A percentile compares a stretch with the other conserved stretches of the same genome.
Conservation (phyloP, 305 asterid species). For the Coffea humblotiana region DNA sequence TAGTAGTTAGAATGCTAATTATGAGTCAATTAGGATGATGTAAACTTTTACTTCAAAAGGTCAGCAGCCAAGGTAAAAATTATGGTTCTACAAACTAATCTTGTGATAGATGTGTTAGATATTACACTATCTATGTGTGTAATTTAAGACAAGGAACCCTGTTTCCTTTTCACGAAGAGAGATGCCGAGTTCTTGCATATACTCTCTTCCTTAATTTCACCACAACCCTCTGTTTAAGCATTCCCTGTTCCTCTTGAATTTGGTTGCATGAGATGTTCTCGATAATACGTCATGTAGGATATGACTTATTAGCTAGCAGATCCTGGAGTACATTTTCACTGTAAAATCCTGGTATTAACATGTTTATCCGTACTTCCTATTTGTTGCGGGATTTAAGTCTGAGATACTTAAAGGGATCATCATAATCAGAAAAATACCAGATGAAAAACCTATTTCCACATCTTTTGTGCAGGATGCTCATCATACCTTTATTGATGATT, state of each 20-base stretch:
- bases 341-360: neutral
- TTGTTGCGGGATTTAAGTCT: neutral
- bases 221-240: neutral
- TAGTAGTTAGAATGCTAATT: neutral
- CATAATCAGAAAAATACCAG: neutral
- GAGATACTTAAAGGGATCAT: too few relatives aligned
- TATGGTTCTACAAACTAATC: neutral
- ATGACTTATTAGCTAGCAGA: neutral
- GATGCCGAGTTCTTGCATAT: too few relatives aligned
- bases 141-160: neutral
- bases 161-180: neutral
- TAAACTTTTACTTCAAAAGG: neutral
- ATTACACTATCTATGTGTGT: too few relatives aligned
- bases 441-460: neutral
- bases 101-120: neutral
- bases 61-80: neutral
- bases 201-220: too few relatives aligned
- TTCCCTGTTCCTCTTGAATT: neutral
- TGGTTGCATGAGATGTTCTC: neutral
- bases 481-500: conserved; percentile 70
- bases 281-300: neutral
- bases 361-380: neutral
- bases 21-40: neutral
- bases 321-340: neutral
- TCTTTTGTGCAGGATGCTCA: conserved; percentile 67